phyloP scores from a whole-genome alignment of 352 stramenopile species.

The Hyphochytrium catenoides region DNA sequence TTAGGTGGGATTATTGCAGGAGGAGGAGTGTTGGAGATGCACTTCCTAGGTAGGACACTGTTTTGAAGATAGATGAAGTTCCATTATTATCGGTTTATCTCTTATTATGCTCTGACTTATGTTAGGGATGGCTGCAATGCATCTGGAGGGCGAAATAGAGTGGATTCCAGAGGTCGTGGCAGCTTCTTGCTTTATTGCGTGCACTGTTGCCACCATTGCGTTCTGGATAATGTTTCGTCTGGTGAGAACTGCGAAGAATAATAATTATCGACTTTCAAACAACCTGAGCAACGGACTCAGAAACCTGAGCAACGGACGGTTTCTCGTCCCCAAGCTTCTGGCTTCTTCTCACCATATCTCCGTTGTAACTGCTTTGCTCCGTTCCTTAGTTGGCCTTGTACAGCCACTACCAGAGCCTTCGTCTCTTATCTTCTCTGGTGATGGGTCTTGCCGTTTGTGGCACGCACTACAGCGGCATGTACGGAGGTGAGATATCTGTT shows the following conservation, averaged over 20 bases:
- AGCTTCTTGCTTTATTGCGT: conserved; percentile 23
- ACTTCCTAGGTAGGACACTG: conserved; percentile 45
- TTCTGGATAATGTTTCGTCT: conserved; percentile 42
- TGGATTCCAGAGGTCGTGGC: conserved; percentile 19
- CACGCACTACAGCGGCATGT: conserved; percentile 31
- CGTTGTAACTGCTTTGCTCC: not conserved
- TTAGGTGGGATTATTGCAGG: conserved; percentile 22
- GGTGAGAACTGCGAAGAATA: too few relatives aligned
- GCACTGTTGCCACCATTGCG: conserved; percentile 22
- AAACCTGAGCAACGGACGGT: too few relatives aligned
- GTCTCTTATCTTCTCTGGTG: conserved; percentile 22
- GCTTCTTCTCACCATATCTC: not conserved
- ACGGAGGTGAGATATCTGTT: too few relatives aligned
- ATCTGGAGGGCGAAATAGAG: conserved; percentile 15
- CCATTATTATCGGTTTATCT: too few relatives aligned
- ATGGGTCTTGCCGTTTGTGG: conserved; percentile 33
- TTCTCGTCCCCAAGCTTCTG: too few relatives aligned
- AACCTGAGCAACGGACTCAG: too few relatives aligned
- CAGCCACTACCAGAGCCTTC: conserved; percentile 21
- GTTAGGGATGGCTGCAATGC: conserved; percentile 36
- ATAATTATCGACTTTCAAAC: too few relatives aligned
- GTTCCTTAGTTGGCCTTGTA: conserved; percentile 23
- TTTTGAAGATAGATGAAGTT: too few relatives aligned
- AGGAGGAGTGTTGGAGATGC: conserved; percentile 33
- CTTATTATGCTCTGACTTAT: too few relatives aligned